Evolutionary conservation across 768 basidiomycete genomes (phyloP), one percentile per base, ranked within the genome.

Genomic region (Lactarius psammicola): DNA sequence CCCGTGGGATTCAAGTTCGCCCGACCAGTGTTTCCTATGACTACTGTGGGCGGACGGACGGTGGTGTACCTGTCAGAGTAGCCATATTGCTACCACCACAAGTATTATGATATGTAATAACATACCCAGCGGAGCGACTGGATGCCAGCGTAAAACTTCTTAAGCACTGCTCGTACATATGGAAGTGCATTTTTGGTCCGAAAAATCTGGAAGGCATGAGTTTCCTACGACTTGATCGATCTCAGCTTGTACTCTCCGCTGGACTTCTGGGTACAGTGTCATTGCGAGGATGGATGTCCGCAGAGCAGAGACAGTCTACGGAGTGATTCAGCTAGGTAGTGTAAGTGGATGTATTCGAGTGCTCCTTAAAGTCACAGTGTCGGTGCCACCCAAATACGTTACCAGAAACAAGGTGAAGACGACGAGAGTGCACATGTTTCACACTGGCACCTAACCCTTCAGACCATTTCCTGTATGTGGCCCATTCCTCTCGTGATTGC

Each of bases 221-320:
- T 34, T 34, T 1, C 55, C 28, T 20, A 56, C 15, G 18, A 56
- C 28, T 18, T 30, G 17, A 15, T 56, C 55, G 17, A 56, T 30
- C 55, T 56, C 55, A 8, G 55, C 20, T 31, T 56, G 55, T 10
- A 28, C 55, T 30, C 15, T 30, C 18, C 55, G 55, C 28, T 56
- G 55, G 18, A 56, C 55, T 30, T 56, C 55, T 18, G 55, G 55
- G 28, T 56, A 56, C 55, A n/a, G 17, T 20, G 17, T 18, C 55
- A 56, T 56, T n/a, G 55, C 55, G n/a, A n/a, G n/a, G n/a, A n/a
- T n/a, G n/a, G n/a, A n/a, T 30, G 55, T 30, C 31, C 1, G 28
- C 15, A 56, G 28, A 34, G 28, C 28, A 30, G 55, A 56, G 55
- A 56, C 30, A 1, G 55, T 56, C 55, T 56, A 10, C 2, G 31